Conservation (phyloP, 768 basidiomycete genomes). For the Agaricus blazei region DNA sequence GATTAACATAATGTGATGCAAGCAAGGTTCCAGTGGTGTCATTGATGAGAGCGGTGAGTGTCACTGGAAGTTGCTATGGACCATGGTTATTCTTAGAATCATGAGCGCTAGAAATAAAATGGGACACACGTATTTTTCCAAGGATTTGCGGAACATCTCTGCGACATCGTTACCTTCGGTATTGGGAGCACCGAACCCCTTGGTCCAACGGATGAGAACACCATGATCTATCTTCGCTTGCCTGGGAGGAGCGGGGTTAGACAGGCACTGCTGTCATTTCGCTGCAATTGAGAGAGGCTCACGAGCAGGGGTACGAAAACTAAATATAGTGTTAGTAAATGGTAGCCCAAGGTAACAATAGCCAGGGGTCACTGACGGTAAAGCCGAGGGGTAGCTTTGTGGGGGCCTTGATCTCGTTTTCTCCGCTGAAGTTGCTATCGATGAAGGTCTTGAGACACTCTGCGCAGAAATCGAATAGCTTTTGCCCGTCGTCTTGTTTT, state of each 20-base stretch:
- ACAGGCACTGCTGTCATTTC: not conserved
- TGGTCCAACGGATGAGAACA: slow-evolving; percentile 97
- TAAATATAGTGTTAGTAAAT: slow-evolving; percentile 19
- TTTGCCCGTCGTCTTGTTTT: slow-evolving; percentile 95
- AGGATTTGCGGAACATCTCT: slow-evolving; percentile 83
- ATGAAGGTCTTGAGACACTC: slow-evolving; percentile 90
- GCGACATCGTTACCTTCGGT: slow-evolving; percentile 93
- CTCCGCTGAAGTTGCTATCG: slow-evolving; percentile 54
- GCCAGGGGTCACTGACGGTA: slow-evolving; percentile 58
- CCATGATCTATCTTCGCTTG: slow-evolving; percentile 94
- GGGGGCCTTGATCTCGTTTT: slow-evolving; percentile 47
- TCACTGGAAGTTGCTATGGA: slow-evolving; percentile 72
- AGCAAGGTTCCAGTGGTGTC: slow-evolving; percentile 98
- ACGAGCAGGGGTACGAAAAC: slow-evolving; percentile 97
- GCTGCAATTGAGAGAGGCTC: slow-evolving; percentile 26
- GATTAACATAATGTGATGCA: slow-evolving; percentile 94
- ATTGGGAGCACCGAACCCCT: slow-evolving; percentile 90
- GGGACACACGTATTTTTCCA: slow-evolving; percentile 68
- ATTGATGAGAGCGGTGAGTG: slow-evolving; percentile 86
- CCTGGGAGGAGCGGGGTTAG: slow-evolving; percentile 31
- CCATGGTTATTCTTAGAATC: not conserved
- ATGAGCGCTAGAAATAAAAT: not conserved
- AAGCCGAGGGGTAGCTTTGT: slow-evolving; percentile 81
- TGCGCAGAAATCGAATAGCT: slow-evolving; percentile 96
- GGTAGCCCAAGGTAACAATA: not conserved